These are phyloP conservation scores for Botryosphaeria dothidea DNA, from an alignment of 2,329 filamentous ascomycete species.

Conservation along the genomic window DNA sequence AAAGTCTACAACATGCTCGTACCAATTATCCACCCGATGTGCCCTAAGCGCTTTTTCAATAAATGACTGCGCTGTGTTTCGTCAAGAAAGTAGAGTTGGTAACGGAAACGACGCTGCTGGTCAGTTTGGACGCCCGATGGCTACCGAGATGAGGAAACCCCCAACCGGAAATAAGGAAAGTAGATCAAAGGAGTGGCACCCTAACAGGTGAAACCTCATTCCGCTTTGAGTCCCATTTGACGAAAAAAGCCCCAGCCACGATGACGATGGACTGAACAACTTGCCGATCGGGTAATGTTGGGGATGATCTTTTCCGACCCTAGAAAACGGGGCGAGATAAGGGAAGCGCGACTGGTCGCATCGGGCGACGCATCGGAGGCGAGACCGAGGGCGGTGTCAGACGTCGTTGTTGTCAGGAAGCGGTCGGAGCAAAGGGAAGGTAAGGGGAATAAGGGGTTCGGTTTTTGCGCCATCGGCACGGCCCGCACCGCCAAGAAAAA, in stretches of 20 bases:
- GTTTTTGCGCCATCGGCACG: conserved; percentile 16
- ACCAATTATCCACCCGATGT: conserved; percentile 9
- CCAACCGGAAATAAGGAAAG: conserved; percentile 12
- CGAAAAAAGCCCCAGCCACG: not conserved
- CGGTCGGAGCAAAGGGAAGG: not conserved
- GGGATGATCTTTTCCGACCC: not conserved
- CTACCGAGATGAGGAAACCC: not conserved
- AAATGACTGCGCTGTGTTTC: not conserved
- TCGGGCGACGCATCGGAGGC: not conserved
- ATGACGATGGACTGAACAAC: not conserved
- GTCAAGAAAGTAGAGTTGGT: conserved; percentile 4
- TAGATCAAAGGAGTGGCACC: conserved; percentile 11
- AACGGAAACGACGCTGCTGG: conserved; percentile 11
- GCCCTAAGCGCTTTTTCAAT: conserved; percentile 4
- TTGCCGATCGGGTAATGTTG: conserved; percentile 1
- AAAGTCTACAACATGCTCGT: conserved; percentile 18
- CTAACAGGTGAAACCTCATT: not conserved
- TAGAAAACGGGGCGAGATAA: not conserved
- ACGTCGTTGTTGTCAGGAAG: conserved; percentile 3
- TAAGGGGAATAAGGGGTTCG: conserved; percentile 10
- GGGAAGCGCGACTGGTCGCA: not conserved
- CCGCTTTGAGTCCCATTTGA: not conserved
- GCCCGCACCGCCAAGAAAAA: conserved; percentile 16
- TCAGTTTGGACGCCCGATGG: conserved; percentile 12
- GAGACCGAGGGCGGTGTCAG: conserved; percentile 16